phyloP scores from a whole-genome alignment of 2,329 filamentous ascomycete species.

The Diaporthe helianthi region DNA sequence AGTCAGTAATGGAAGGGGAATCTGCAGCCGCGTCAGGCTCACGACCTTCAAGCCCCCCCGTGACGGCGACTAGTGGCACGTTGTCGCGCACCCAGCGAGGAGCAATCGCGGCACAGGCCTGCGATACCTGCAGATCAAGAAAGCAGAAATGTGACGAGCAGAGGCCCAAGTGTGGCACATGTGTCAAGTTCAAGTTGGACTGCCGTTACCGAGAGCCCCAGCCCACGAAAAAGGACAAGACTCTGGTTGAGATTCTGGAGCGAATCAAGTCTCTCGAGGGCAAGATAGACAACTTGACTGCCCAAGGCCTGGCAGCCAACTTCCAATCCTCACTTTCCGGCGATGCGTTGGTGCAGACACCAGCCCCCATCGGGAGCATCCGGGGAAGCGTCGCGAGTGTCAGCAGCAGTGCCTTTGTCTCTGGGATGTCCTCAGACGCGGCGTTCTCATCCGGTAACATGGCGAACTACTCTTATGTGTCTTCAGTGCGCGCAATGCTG shows the following conservation, averaged over 20 bases:
- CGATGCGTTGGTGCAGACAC: constrained; percentile 26
- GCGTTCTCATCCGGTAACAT: background rate
- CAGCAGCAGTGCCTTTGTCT: constrained; percentile 14
- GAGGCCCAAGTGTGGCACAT: constrained; percentile 66
- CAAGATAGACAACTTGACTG: constrained; percentile 57
- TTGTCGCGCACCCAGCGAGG: constrained; percentile 52
- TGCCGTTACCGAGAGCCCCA: constrained; percentile 67
- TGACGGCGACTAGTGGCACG: constrained; percentile 12
- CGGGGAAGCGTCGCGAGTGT: constrained; percentile 22
- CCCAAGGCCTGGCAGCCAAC: constrained; percentile 40
- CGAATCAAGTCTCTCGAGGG: constrained; percentile 60
- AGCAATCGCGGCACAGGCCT: constrained; percentile 61
- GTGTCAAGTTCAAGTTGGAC: constrained; percentile 62
- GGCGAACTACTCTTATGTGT: constrained; percentile 43
- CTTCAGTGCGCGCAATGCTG: constrained; percentile 58
- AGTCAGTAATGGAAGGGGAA: constrained; percentile 15
- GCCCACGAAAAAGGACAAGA: constrained; percentile 71
- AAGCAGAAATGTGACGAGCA: constrained; percentile 72
- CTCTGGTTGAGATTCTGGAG: constrained; percentile 66
- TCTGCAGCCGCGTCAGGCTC: constrained; percentile 8
- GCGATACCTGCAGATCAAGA: constrained; percentile 64
- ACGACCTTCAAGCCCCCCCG: constrained; percentile 22
- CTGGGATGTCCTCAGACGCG: background rate
- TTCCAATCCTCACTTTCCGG: constrained; percentile 29
- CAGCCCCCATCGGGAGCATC: constrained; percentile 15